Conservation (phyloP, 345 rosid species). For the Syzygium jambos region DNA sequence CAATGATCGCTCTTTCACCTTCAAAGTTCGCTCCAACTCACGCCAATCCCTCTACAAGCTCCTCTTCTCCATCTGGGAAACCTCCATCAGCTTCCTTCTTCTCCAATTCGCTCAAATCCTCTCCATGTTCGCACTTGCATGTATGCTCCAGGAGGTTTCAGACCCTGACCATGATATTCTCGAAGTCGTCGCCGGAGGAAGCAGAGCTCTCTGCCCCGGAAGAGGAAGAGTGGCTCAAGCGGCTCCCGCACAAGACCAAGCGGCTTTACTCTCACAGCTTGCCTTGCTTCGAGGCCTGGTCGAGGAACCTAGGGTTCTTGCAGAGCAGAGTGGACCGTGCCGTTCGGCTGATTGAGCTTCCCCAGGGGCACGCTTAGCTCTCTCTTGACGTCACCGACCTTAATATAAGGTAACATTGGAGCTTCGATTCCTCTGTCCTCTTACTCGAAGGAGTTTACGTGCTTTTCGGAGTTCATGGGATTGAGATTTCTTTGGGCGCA, state of each 20-base stretch:
- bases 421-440: background rate
- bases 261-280: conserved; percentile 87
- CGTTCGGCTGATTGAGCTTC: conserved; percentile 65
- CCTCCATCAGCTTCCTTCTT: conserved; percentile 2
- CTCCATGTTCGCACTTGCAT: background rate
- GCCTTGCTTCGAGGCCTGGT: conserved; percentile 92
- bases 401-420: conserved; percentile 48
- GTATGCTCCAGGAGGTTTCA: conserved; percentile 9
- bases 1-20: conserved; percentile 34
- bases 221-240: conserved; percentile 78
- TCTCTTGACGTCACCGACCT: conserved; percentile 91
- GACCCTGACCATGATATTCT: conserved; percentile 11
- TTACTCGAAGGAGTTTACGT: background rate
- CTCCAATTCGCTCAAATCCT: conserved; percentile 9
- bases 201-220: conserved; percentile 39
- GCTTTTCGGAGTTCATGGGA: background rate
- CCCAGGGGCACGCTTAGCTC: conserved; percentile 87
- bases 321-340: conserved; percentile 75
- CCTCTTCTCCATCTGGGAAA: background rate
- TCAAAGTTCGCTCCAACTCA: conserved; percentile 10
- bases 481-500: background rate
- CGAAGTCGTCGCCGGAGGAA: conserved; percentile 61
- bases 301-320: conserved; percentile 56
- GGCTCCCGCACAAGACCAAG: conserved; percentile 70
- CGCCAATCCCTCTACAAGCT: background rate